Base-by-base conservation (phyloP, 2,329 filamentous ascomycete species). In the Coniochaeta pulveracea region DNA sequence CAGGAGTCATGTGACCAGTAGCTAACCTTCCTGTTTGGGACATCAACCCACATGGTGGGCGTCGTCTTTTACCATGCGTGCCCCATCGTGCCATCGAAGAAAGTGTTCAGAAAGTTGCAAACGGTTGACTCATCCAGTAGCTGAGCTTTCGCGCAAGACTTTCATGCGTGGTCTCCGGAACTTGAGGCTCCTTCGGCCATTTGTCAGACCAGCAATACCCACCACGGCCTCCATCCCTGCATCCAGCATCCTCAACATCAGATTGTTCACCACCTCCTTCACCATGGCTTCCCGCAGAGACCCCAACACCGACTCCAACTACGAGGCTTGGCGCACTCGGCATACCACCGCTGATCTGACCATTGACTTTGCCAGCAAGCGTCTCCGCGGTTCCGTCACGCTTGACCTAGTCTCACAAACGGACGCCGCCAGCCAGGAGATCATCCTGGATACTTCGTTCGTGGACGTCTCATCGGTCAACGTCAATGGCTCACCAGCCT, bases 241-340 rank as follows among this genome's bases (percentile, higher is more conserved):
- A 29, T 19, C 31, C 21, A 25, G 29, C 39, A 35, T n/a, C 34
- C 17, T 15, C 29, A 26, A 26, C 35, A 29, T 38, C 31, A 26
- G 40, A 34, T 43, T 48, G 26, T 33, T 42, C 32, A 25, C 26
- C 17, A 40, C 35, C 32, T 24, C 29, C 24, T 37, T 39, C 33
- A 44, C 34, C 37, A 48, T 48, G 46, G 38, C 44, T 47, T 46
- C 53, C 19, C 47, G 66, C 33, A 74, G 84, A 49, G 89, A 96
- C 60, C 86, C 86, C 34, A 93, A 86, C 56, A 95, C 91, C 17
- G 62, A 91, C 38, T 82, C 84, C 52, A 96, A 96, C 64, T 95
- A 95, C 59, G 77, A 84, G 56, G 77, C 80, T 36, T 95, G 85
- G 77, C 67, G 74, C 40, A 94, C 85, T 12, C 77, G 71, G 52